Evolutionary conservation across 176 grass and related monocot species (phyloP).

Genomic region (Triticum turgidum): DNA sequence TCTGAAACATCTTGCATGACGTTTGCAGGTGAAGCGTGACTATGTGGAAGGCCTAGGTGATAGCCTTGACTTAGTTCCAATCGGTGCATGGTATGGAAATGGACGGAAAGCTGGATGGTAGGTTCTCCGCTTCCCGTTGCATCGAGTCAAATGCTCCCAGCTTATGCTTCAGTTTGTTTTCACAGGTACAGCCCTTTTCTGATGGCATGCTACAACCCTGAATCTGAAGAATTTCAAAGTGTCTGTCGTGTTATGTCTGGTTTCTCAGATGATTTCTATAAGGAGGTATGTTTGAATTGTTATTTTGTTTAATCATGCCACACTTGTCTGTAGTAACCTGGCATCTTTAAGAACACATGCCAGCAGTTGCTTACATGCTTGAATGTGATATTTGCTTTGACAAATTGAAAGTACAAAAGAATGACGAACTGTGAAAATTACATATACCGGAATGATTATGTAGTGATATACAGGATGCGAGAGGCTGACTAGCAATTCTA

Average conservation of each 20-base stretch:
- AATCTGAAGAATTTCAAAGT: constrained; percentile 90
- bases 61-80: constrained; percentile 83
- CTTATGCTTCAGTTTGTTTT: constrained; percentile 19
- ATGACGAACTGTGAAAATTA: neutral
- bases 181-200: constrained; percentile 97
- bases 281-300: constrained; percentile 59
- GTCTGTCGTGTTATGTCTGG: constrained; percentile 95
- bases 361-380: neutral
- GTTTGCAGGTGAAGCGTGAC: constrained; percentile 83
- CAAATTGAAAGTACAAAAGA: neutral
- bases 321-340: constrained; percentile 9
- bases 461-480: neutral
- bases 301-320: neutral
- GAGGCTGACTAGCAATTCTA: neutral
- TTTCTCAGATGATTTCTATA: constrained; percentile 92
- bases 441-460: constrained; percentile 1
- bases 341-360: neutral
- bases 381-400: neutral
- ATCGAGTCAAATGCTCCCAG: neutral
- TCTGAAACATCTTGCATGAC: constrained; percentile 1
- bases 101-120: constrained; percentile 95
- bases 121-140: neutral
- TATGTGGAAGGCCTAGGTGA: constrained; percentile 95
- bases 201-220: constrained; percentile 98
- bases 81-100: constrained; percentile 96